Conservation (phyloP, 2,329 filamentous ascomycete genomes). For the Xylariaceae sp. region DNA sequence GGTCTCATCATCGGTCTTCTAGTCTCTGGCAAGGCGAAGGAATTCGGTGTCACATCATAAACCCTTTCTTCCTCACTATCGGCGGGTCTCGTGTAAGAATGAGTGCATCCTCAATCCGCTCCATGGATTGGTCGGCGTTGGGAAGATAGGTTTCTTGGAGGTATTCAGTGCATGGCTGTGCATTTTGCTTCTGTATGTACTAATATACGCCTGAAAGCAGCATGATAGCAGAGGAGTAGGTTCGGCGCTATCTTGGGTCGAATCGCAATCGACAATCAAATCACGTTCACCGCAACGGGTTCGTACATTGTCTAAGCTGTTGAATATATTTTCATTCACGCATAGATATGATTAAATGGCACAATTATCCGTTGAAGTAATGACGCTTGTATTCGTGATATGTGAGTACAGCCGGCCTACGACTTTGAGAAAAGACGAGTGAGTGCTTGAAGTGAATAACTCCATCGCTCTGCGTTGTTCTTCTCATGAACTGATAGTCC, state of each 20-base stretch:
- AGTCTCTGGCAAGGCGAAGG: conserved; percentile 75
- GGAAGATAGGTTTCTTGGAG: conserved; percentile 16
- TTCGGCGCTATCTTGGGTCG: conserved; percentile 8
- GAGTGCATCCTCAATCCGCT: conserved; percentile 19
- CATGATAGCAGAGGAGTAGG: conserved; percentile 8
- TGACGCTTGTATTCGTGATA: too few species aligned
- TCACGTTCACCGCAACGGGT: too few species aligned
- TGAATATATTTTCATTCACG: too few species aligned
- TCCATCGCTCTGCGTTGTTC: too few species aligned
- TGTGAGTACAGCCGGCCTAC: too few species aligned
- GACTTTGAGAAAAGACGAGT: too few species aligned
- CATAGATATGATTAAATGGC: too few species aligned
- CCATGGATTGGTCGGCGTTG: conserved; percentile 19
- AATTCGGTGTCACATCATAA: conserved; percentile 52
- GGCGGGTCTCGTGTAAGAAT: conserved; percentile 12
- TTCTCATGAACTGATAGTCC: too few species aligned
- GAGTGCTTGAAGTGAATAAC: too few species aligned
- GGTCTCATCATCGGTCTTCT: conserved; percentile 92
- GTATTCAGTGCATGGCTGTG: conserved; percentile 10
- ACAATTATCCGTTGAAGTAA: too few species aligned
- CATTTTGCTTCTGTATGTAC: conserved; percentile 18
- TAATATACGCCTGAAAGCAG: conserved; percentile 12
- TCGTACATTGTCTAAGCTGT: too few species aligned
- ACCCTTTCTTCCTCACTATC: background rate
- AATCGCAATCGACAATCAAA: too few species aligned